phyloP scores from a whole-genome alignment of 768 basidiomycete species.

The Suillus paluster region DNA sequence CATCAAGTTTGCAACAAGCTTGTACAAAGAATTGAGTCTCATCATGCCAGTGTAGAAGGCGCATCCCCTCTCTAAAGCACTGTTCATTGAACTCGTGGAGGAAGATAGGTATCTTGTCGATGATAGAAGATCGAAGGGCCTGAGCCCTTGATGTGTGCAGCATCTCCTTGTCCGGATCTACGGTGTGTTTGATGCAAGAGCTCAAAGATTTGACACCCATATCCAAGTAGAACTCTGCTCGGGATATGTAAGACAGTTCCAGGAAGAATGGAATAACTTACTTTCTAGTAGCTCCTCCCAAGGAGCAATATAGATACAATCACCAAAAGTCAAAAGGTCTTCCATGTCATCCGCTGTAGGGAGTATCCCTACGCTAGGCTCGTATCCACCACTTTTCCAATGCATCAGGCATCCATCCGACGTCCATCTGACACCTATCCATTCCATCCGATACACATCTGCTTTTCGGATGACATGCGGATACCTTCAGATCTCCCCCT shows the following conservation, averaged over 20 bases:
- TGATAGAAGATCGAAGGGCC: slow-evolving; percentile 60
- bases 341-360: slow-evolving; percentile 88
- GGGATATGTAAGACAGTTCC: neutral
- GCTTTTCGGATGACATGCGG: too few relatives aligned
- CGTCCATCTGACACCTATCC: too few relatives aligned
- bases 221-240: slow-evolving; percentile 65
- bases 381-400: too few relatives aligned
- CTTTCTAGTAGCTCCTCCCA: slow-evolving; percentile 90
- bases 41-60: slow-evolving; percentile 61
- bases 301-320: slow-evolving; percentile 70
- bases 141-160: slow-evolving; percentile 37
- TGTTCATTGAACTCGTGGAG: slow-evolving; percentile 80
- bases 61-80: slow-evolving; percentile 47
- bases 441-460: too few relatives aligned
- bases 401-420: too few relatives aligned
- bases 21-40: slow-evolving; percentile 66
- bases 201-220: slow-evolving; percentile 76
- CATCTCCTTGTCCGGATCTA: slow-evolving; percentile 48
- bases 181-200: slow-evolving; percentile 71
- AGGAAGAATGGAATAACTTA: slow-evolving; percentile 26
- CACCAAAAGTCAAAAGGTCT: slow-evolving; percentile 72
- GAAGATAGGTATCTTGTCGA: slow-evolving; percentile 85
- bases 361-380: too few relatives aligned
- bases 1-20: slow-evolving; percentile 60
- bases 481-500: too few relatives aligned